phyloP scores from a whole-genome alignment of 345 rosid species.

The Euclidium syriacum region DNA sequence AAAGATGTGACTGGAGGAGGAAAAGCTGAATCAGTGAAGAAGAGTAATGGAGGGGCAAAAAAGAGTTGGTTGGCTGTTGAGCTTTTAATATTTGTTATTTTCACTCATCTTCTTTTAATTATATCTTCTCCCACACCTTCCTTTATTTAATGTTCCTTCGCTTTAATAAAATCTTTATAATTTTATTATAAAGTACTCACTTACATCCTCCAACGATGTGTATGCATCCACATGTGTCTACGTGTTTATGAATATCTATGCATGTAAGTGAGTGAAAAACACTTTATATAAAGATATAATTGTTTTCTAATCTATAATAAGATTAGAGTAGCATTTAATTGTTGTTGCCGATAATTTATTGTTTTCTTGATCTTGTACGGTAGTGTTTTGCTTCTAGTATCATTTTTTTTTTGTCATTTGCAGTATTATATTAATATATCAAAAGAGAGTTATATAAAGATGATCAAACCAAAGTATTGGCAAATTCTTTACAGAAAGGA shows the following conservation, averaged over 20 bases:
- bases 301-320: too few relatives aligned
- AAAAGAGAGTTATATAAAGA: too few relatives aligned
- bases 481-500: too few relatives aligned
- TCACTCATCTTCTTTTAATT: constrained; percentile 13
- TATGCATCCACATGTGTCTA: background rate
- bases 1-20: constrained; percentile 24
- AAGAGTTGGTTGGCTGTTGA: constrained; percentile 32
- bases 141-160: constrained; percentile 23
- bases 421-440: too few relatives aligned
- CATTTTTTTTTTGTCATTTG: too few relatives aligned
- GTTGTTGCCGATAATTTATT: too few relatives aligned
- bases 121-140: background rate
- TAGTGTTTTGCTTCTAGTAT: too few relatives aligned
- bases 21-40: constrained; percentile 32
- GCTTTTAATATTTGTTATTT: constrained; percentile 30
- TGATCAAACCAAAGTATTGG: too few relatives aligned
- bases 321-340: too few relatives aligned
- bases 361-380: too few relatives aligned
- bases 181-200: background rate
- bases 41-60: constrained; percentile 35
- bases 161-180: background rate
- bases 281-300: too few relatives aligned
- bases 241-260: background rate
- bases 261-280: background rate
- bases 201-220: background rate